Percentiles rank a stretch among this genome's conserved stretches.
These are phyloP conservation scores for Irpex sp. DNA, from an alignment of 1,284 basidiomycete species.

Conservation along the genomic window DNA sequence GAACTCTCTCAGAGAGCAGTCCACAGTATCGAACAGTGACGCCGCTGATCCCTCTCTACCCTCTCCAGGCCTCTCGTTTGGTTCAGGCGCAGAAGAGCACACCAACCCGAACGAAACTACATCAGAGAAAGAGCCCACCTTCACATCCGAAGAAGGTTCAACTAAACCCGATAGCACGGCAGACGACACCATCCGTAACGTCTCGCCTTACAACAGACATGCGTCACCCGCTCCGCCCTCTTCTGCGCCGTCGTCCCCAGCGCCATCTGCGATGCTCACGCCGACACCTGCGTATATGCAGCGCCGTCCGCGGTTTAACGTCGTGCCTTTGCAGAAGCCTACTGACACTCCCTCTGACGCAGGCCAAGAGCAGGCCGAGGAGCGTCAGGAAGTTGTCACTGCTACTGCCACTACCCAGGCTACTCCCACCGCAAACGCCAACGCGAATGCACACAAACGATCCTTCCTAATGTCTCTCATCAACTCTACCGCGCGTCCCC, in stretches of 20 bases:
- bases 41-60: slow-evolving; percentile 2
- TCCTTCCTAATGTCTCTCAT: slow-evolving; percentile 76
- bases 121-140: slow-evolving; percentile 49
- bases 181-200: slow-evolving; percentile 1
- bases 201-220: slow-evolving; percentile 7
- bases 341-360: slow-evolving; percentile 20
- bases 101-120: neutral
- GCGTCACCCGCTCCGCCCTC: slow-evolving; percentile 33
- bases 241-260: slow-evolving; percentile 33
- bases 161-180: slow-evolving; percentile 11
- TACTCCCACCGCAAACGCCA: too few relatives aligned
- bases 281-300: slow-evolving; percentile 58
- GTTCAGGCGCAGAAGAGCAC: slow-evolving; percentile 3
- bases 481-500: slow-evolving; percentile 64
- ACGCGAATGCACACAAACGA: slow-evolving; percentile 55
- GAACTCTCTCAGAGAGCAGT: neutral
- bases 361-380: slow-evolving; percentile 2
- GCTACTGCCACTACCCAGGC: slow-evolving; percentile 34
- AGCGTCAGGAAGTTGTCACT: too few relatives aligned
- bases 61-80: slow-evolving; percentile 6
- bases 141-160: slow-evolving; percentile 48
- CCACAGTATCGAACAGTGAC: neutral
- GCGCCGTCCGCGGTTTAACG: slow-evolving; percentile 54
- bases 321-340: slow-evolving; percentile 26
- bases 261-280: slow-evolving; percentile 36